Percentiles rank a stretch among this genome's conserved stretches.
Evolutionary conservation across 371 early-diverging fungal genomes (phyloP).

Genomic region (Umbelopsis sp.): DNA sequence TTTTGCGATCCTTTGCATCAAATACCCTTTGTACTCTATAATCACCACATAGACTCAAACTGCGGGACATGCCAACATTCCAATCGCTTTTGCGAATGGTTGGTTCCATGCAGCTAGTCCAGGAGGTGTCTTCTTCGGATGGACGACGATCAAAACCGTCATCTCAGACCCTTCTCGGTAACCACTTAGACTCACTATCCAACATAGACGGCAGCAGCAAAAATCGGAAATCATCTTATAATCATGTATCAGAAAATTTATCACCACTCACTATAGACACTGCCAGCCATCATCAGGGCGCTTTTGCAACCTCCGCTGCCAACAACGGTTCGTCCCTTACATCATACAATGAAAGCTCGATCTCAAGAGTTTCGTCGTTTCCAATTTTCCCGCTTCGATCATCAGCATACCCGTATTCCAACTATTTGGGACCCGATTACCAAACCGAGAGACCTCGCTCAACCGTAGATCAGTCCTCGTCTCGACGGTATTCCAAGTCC

Average conservation of each 20-base stretch:
- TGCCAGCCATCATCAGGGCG: neutral
- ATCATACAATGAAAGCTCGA: neutral
- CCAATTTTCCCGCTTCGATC: neutral
- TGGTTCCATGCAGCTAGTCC: slow-evolving; percentile 51
- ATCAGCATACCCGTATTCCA: neutral
- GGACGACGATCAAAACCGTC: neutral
- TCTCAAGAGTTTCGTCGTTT: slow-evolving; percentile 1
- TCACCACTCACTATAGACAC: neutral
- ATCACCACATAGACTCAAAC: neutral
- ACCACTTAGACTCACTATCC: neutral
- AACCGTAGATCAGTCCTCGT: neutral
- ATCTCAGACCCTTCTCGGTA: neutral
- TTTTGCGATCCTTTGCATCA: neutral
- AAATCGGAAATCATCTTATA: neutral
- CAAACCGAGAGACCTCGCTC: neutral
- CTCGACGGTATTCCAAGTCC: neutral
- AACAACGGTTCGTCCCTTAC: neutral
- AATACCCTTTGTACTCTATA: neutral
- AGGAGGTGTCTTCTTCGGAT: slow-evolving; percentile 43
- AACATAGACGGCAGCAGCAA: neutral
- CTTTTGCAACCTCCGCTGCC: neutral
- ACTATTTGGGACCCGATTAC: neutral
- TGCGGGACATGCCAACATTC: slow-evolving; percentile 14
- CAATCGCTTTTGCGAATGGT: slow-evolving; percentile 48
- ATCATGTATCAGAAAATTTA: neutral